Evolutionary conservation across 495 filamentous ascomycete genomes (phyloP), one percentile per base, ranked within the genome.

Genomic region (Daldinia childiae): DNA sequence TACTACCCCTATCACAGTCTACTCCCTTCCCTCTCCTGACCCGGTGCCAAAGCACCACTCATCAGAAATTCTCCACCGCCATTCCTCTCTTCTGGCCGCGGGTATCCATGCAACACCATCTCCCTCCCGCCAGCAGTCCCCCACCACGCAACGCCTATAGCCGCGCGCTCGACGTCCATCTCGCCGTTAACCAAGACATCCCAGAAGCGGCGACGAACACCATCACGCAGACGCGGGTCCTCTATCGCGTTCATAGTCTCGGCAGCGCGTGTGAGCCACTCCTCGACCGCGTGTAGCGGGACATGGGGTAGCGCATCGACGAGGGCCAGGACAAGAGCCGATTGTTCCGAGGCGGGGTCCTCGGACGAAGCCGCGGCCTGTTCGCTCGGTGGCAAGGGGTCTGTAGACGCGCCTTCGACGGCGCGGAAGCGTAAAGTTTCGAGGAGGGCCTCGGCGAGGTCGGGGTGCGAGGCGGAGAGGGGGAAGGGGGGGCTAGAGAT

Each of bases 81-180:
- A 8, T 24, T 39, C 6, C 24, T 8, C 38, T 15, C 57, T 32
- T 58, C 38, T 24, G 54, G 65, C 30, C 68, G 41, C 58, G 60
- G 62, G 27, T 66, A 30, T 15, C 70, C 74, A 12, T 66, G 77
- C 48, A 82, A 54, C 4, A 84, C 77, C 34, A 80, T 76, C 63
- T 82, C 76, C 32, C 79, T 67, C 1, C 83, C 83, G 0, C 83
- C 83, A 48, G 76, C 74, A 4, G 78, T 83, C 7, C 82, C 82
- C 95, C 95, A 99, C 95, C 95, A 99, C 12, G 88, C 87, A 29
- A 96, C 90, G 64, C 90, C 95, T 51, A 92, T 83, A 55, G 91
- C 89, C 9, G 92, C 89, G 27, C 93, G 84, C 73, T 97, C 92
- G 54, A 97, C 88, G 81, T 98, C 94, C 90, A 98, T 95, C 80